Conservation (phyloP, 2,329 filamentous ascomycete genomes). For the Claviceps spartinae region DNA sequence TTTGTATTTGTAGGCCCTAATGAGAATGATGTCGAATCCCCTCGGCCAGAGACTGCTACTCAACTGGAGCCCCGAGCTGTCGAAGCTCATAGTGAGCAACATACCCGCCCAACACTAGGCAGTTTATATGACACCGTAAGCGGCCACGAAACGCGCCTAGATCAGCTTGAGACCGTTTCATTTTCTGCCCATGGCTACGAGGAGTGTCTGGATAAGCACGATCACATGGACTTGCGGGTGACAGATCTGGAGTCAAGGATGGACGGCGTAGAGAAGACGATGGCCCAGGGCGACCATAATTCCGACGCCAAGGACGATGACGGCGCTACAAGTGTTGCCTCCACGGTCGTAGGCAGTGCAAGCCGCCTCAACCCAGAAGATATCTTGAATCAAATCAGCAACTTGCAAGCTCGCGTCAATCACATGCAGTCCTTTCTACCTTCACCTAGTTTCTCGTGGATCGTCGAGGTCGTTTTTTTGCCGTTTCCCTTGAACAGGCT, state of each 20-base stretch:
- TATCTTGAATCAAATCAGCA: conserved; percentile 35
- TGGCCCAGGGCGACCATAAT: conserved; percentile 29
- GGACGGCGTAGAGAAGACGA: conserved; percentile 46
- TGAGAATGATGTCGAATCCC: conserved; percentile 5
- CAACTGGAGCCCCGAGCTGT: conserved; percentile 15
- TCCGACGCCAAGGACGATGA: conserved; percentile 25
- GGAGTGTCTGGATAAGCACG: conserved; percentile 54
- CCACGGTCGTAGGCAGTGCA: conserved; percentile 29
- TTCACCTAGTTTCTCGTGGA: conserved; percentile 52
- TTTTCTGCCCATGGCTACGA: conserved; percentile 55
- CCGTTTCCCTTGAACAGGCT: conserved; percentile 50
- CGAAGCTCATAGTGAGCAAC: conserved; percentile 7
- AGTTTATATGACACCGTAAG: conserved; percentile 39
- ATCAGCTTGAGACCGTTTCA: conserved; percentile 55
- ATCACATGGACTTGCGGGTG: conserved; percentile 51
- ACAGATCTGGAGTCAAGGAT: conserved; percentile 54
- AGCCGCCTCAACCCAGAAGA: conserved; percentile 28
- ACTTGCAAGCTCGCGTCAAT: conserved; percentile 35
- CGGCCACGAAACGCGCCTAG: conserved; percentile 50
- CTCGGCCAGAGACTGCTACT: conserved; percentile 11
- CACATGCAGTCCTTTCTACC: conserved; percentile 49
- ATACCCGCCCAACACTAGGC: conserved; percentile 26
- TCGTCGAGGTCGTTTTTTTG: conserved; percentile 62
- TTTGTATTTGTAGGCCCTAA: conserved; percentile 13
- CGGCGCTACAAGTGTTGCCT: conserved; percentile 32